These are phyloP conservation scores for Macadamia tetraphylla DNA, from an alignment of 164 flowering plant genomes.

Conservation along the genomic window DNA sequence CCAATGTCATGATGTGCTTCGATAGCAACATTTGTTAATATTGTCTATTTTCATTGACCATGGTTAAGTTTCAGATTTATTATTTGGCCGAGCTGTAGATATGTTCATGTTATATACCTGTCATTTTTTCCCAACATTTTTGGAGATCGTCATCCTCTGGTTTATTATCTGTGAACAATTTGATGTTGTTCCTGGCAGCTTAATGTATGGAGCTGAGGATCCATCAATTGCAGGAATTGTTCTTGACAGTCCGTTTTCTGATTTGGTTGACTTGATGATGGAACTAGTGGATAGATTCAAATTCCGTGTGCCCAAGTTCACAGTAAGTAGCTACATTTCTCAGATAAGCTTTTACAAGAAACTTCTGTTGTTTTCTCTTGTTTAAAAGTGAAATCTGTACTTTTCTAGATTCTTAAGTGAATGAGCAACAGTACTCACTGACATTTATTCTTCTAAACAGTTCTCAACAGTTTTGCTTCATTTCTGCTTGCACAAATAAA, in stretches of 20 bases:
- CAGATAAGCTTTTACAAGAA: not conserved
- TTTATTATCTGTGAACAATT: slow-evolving; percentile 6
- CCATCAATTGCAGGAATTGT: slow-evolving; percentile 99
- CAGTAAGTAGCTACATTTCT: slow-evolving; percentile 42
- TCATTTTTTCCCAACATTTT: not conserved
- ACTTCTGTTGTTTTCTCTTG: not conserved
- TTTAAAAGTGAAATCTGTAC: not conserved
- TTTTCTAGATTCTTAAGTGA: not conserved
- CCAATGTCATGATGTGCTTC: too few relatives aligned
- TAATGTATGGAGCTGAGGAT: slow-evolving; percentile 98
- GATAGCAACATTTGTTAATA: too few relatives aligned
- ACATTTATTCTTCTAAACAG: not conserved
- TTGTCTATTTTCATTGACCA: too few relatives aligned
- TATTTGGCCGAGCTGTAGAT: too few relatives aligned
- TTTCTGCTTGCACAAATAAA: too few relatives aligned
- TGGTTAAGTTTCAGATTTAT: too few relatives aligned
- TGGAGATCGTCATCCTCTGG: not conserved
- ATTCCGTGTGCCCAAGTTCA: slow-evolving; percentile 86
- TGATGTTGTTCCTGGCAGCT: slow-evolving; percentile 37
- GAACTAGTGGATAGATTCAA: slow-evolving; percentile 92
- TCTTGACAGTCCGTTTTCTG: slow-evolving; percentile 96
- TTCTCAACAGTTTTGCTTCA: too few relatives aligned
- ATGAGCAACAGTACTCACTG: not conserved
- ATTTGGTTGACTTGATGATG: slow-evolving; percentile 94
- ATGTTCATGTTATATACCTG: too few relatives aligned